Conservation (phyloP, 352 stramenopile species). For the Globisporangium sylvaticum region DNA sequence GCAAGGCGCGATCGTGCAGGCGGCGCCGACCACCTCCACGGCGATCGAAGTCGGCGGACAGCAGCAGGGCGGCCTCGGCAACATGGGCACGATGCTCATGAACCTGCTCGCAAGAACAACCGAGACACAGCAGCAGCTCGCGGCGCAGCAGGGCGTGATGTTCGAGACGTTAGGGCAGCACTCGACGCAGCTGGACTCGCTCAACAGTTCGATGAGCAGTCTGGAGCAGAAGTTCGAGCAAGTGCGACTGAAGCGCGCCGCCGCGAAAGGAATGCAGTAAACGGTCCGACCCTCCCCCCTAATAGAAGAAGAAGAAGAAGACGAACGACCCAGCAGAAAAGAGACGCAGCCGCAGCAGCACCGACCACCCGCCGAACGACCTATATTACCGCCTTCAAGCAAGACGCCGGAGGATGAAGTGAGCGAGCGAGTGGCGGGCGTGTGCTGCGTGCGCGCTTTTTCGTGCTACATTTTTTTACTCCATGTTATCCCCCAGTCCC, state of each 20-base stretch:
- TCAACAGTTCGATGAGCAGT: slow-evolving; percentile 70
- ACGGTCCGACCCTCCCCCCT: background rate
- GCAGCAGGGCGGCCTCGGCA: slow-evolving; percentile 59
- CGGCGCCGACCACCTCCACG: slow-evolving; percentile 38
- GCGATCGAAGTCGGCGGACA: slow-evolving; percentile 64
- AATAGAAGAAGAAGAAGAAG: slow-evolving; percentile 11
- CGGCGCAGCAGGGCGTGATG: slow-evolving; percentile 82
- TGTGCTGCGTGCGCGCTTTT: background rate
- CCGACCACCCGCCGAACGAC: background rate
- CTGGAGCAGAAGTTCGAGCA: slow-evolving; percentile 78
- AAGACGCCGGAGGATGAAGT: slow-evolving; percentile 1
- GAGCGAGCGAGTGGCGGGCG: background rate
- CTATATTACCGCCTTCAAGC: slow-evolving; percentile 12
- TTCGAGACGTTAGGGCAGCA: slow-evolving; percentile 84
- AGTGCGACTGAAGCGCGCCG: slow-evolving; percentile 55
- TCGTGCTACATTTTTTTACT: slow-evolving; percentile 6
- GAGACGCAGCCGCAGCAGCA: background rate
- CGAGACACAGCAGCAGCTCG: slow-evolving; percentile 84
- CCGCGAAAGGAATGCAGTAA: slow-evolving; percentile 14
- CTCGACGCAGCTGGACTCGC: slow-evolving; percentile 72
- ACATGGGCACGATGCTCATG: slow-evolving; percentile 89
- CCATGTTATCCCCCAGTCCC: slow-evolving; percentile 8
- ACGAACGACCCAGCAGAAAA: slow-evolving; percentile 2
- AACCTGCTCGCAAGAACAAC: slow-evolving; percentile 80
- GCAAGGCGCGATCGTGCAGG: slow-evolving; percentile 42